Conservation (phyloP, 306 rosid species). For the Dalbergia cochinchinensis region DNA sequence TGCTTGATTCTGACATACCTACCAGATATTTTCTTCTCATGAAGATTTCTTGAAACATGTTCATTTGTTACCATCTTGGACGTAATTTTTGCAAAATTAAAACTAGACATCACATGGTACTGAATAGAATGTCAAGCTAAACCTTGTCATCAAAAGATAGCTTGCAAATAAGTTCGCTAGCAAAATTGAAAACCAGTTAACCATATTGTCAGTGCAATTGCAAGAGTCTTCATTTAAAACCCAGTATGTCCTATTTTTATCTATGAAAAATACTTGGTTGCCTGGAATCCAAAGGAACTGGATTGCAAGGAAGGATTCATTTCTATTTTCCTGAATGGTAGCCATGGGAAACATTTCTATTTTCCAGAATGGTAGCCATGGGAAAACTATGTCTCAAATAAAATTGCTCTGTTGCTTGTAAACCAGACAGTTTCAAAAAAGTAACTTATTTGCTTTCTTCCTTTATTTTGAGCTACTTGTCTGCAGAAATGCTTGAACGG, state of each 20-base stretch:
- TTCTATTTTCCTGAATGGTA: background rate
- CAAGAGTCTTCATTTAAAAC: background rate
- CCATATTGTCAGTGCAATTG: background rate
- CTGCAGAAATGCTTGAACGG: background rate
- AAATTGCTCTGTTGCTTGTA: background rate
- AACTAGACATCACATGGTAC: no score
- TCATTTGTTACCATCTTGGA: conserved; percentile 3
- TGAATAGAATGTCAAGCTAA: no score
- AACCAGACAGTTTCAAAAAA: background rate
- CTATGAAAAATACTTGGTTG: background rate
- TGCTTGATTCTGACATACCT: conserved; percentile 11
- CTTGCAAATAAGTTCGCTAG: no score
- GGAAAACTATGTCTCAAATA: background rate
- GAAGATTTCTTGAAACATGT: background rate
- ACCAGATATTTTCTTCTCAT: background rate
- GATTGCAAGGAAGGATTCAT: background rate
- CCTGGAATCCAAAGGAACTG: background rate
- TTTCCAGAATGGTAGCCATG: background rate
- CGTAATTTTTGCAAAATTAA: background rate
- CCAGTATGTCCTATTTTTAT: background rate
- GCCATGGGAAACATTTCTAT: no score
- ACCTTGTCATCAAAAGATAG: no score
- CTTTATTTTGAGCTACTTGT: background rate
- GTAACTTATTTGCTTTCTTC: background rate
- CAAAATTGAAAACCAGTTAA: background rate